Base-by-base conservation (phyloP, 345 rosid genomes). In the Pugionium dolabratum region DNA sequence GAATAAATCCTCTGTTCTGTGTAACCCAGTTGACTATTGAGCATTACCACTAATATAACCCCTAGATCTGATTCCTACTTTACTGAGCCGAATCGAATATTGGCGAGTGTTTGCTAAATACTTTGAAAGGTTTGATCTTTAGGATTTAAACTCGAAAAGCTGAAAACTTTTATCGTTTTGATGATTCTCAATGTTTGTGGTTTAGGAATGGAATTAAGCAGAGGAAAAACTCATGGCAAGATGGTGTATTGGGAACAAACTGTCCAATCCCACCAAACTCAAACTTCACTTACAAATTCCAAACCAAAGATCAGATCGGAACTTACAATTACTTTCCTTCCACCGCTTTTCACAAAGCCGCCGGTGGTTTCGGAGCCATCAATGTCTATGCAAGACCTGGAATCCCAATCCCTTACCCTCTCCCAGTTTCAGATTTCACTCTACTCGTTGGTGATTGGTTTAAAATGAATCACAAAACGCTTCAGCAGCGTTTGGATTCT, bases 281-380 rank as follows among this genome's bases (percentile, higher is more conserved):
- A 11, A 88, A 91, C 81, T 91, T 71, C 80, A 88, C 98, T 25
- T 88, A 85, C 77, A 84, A 78, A 44, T 85, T 91, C 54, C 98
- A 91, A 72, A 70, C 90, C 68, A 91, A 91, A 81, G 98, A 91
- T 76, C 98, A 91, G 76, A 91, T 91, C 59, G 98, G 98, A 3
- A 64, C 90, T 50, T 91, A 64, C 78, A 79, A 60, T n/a, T 91
- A 88, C 77, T 91, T 86, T 30, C 96, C 98, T 49, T 88, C 98
- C 55, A 89, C 85, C 11, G 78, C 79, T 1, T 59, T 91, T 75
- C 97, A 91, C 75, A 86, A 76, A 77, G 96, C 91, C 39, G 87
- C 91, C 57, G 98, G 98, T 33, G 98, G 95, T 9, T 91, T 73
- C 37, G 96, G 98, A 51, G 92, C 80, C 7, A 71, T 89, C 59